Evolutionary conservation across 176 grass and related monocot species (phyloP), one percentile per base, ranked within the genome.

Genomic region (Carex scoparia): DNA sequence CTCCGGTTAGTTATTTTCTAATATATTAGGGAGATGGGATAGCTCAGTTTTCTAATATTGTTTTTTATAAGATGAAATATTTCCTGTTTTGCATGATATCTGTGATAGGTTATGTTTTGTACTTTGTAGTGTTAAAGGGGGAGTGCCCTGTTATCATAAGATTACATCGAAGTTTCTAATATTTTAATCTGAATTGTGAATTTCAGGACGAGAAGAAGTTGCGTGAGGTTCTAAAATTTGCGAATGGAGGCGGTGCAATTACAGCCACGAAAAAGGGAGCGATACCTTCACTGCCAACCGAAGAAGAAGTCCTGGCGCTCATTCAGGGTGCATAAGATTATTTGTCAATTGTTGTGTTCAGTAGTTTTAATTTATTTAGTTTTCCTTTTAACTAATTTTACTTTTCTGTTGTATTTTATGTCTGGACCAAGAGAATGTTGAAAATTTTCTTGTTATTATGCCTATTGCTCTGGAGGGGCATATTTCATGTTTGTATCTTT

Each of bases 211-310:
- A 97, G 84, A 88, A 89, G 65, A 97, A 83, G 65, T 90, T 97
- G 0, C 89, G 82, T 44, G 84, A 83, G 30, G 86, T 86, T 10
- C 84, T 97, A 33, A 90, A 79, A 78, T 97, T 97, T 30, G 90
- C 95, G 54, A 94, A 97, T 31, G 95, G 89, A 0, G 92, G 92
- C 23, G 95, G 95, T 38, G 92, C 95, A 58, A 94, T 94, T 72
- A 94, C 95, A 11, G 10, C 95, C n/a, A 93, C 84, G 10, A 97
- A 91, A 85, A 97, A 92, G 84, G 95, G 94, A 58, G 94, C 94
- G 7, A 94, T 97, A 65, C 94, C 95, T 32, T 92, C 95, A 0
- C 86, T 97, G 69, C 92, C 95, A 46, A 83, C 80, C 10, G 86
- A 86, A 86, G 48, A 8, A 7, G 92, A 93, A 90, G 86, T 88